Conservation (phyloP, 78 protist genomes). For the Mantamonas sphyraenae region DNA sequence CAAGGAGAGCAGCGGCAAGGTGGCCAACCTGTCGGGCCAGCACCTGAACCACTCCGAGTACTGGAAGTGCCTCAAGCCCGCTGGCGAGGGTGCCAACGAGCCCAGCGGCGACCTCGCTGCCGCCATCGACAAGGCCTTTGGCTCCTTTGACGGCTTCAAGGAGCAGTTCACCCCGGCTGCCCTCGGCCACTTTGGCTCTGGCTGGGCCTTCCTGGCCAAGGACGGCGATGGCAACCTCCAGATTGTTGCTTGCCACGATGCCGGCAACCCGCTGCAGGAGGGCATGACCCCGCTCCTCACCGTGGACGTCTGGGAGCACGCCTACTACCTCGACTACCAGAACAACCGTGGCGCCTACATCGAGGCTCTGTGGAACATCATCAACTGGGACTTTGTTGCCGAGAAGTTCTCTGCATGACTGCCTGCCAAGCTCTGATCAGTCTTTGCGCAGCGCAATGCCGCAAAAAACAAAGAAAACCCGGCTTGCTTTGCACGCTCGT, state of each 20-base stretch:
- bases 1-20: not conserved
- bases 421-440: too few relatives aligned
- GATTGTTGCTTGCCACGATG: constrained; percentile 15
- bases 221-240: not conserved
- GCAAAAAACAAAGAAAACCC: too few relatives aligned
- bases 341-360: constrained; percentile 26
- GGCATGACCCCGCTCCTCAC: constrained; percentile 24
- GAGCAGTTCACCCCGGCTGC: not conserved
- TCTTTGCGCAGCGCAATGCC: too few relatives aligned
- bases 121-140: constrained; percentile 16
- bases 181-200: constrained; percentile 14
- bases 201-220: not conserved
- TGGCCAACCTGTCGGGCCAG: too few relatives aligned
- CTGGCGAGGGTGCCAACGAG: not conserved
- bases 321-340: constrained; percentile 47
- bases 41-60: not conserved
- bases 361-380: constrained; percentile 28
- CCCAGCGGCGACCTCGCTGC: not conserved
- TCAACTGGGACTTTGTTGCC: constrained; percentile 41
- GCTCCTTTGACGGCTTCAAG: constrained; percentile 26
- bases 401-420: too few relatives aligned
- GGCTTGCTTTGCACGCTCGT: too few relatives aligned
- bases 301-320: constrained; percentile 27
- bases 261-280: constrained; percentile 14
- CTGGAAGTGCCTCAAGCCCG: constrained; percentile 14